Base-by-base conservation (phyloP, 2,329 filamentous ascomycete species). In the Pleurostoma richardsiae region DNA sequence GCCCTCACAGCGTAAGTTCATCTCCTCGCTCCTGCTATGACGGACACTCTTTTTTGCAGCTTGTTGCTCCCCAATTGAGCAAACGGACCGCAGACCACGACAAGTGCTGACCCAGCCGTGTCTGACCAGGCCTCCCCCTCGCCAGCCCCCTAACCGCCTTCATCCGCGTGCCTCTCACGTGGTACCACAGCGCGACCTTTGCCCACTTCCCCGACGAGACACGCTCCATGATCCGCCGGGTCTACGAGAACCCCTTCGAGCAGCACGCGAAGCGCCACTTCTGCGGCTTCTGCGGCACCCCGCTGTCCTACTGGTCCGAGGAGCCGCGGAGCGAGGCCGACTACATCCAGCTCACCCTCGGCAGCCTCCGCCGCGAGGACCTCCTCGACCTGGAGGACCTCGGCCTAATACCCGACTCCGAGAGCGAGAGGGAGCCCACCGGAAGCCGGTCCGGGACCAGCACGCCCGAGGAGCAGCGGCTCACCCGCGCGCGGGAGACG, bases 231-330 rank as follows among this genome's bases (percentile, higher is more conserved):
- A 90, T 90, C 60, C 82, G 80, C 47, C 79, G 84, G 39, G 74
- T 77, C 42, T 90, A 88, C 64, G 80, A 80, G 7, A 77, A 83
- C 27, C 73, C 72, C 3, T 68, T 73, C 55, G 77, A 79, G 44
- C 73, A 76, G 44, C 69, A 78, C 56, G 73, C 80, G 1, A 82
- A 86, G 61, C 82, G 88, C 43, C 80, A 90, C 55, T 96, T 96
- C 66, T 96, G 91, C 67, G 91, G 91, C 28, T 95, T 87, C 70
- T 96, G 91, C 63, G 91, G 91, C 44, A 95, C 90, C 0, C 86
- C 88, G 10, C 71, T 96, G 45, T 86, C 85, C 0, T 89, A 85
- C 56, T 96, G 90, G 90, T 85, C 83, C 41, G 90, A 95, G 64
- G 67, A 80, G 28, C 86, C 87, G 0, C 70, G 66, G 1, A 74